phyloP scores from a whole-genome alignment of 176 grass and related monocot genomes.

The Triticum turgidum region DNA sequence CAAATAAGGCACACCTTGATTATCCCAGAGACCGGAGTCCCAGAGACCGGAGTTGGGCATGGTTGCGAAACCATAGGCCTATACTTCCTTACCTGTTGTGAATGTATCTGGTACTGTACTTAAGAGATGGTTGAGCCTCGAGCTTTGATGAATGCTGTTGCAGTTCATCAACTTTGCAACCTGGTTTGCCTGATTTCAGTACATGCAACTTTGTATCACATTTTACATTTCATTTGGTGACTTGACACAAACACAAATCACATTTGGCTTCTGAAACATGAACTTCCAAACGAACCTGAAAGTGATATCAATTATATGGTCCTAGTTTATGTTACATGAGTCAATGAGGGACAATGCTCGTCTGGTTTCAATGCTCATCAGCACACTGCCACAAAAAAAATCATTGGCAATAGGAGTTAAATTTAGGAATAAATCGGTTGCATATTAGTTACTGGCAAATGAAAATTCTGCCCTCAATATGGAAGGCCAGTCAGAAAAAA shows the following conservation, averaged over 20 bases:
- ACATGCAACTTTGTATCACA: background rate
- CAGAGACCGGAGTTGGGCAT: background rate
- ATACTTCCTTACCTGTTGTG: background rate
- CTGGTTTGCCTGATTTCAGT: background rate
- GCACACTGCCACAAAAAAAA: background rate
- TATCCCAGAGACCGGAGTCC: background rate
- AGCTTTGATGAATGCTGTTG: background rate
- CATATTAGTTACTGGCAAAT: background rate
- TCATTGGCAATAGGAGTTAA: background rate
- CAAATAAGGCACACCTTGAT: background rate
- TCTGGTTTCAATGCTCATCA: background rate
- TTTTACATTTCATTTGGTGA: conserved; percentile 10
- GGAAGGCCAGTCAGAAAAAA: background rate
- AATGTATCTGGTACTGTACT: conserved; percentile 18
- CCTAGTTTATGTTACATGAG: background rate
- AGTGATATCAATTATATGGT: background rate
- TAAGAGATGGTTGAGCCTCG: background rate
- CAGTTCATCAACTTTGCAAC: background rate
- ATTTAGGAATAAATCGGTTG: background rate
- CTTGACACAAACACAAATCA: background rate
- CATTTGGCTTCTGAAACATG: background rate
- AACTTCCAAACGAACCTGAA: background rate
- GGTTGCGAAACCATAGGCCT: background rate
- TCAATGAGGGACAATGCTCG: background rate
- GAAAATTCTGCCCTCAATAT: background rate